These are phyloP conservation scores for Lasiodiplodia citricola DNA, from an alignment of 2,329 filamentous ascomycete species.

Conservation along the genomic window DNA sequence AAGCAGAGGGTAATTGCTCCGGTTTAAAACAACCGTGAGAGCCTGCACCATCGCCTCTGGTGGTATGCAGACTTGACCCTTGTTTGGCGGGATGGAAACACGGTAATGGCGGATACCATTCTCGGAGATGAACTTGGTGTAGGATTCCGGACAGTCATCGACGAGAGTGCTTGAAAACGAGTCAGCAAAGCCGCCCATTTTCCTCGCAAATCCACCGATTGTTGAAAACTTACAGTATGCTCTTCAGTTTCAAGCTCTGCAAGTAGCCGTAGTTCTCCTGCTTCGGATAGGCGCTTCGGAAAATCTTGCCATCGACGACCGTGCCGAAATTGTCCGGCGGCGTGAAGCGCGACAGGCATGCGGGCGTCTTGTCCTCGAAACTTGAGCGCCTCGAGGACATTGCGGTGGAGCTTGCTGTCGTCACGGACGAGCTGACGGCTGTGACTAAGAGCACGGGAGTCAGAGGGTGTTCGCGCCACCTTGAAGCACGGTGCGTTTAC, in stretches of 20 bases:
- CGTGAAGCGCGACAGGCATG: constrained; percentile 45
- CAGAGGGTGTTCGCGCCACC: constrained; percentile 18
- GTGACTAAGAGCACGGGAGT: constrained; percentile 19
- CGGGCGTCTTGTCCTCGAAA: constrained; percentile 32
- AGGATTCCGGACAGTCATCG: constrained; percentile 53
- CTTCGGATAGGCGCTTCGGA: constrained; percentile 80
- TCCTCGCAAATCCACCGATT: neutral
- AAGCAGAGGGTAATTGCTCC: constrained; percentile 76
- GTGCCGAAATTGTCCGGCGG: constrained; percentile 77
- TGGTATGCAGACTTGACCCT: constrained; percentile 62
- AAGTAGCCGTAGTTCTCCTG: constrained; percentile 74
- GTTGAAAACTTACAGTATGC: constrained; percentile 68
- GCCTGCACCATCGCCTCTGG: constrained; percentile 68
- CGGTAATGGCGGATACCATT: constrained; percentile 74
- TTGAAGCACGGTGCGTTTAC: constrained; percentile 21
- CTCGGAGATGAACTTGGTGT: constrained; percentile 65
- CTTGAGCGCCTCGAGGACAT: constrained; percentile 24
- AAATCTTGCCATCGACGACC: constrained; percentile 74
- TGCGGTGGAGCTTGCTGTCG: constrained; percentile 18
- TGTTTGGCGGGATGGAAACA: constrained; percentile 85
- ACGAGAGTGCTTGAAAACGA: constrained; percentile 54
- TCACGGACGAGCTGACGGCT: constrained; percentile 2
- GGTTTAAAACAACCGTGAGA: constrained; percentile 72
- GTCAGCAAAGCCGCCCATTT: constrained; percentile 39
- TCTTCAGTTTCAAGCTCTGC: constrained; percentile 71